Base-by-base conservation (phyloP, 1,284 basidiomycete species). In the Heterobasidion annosum region DNA sequence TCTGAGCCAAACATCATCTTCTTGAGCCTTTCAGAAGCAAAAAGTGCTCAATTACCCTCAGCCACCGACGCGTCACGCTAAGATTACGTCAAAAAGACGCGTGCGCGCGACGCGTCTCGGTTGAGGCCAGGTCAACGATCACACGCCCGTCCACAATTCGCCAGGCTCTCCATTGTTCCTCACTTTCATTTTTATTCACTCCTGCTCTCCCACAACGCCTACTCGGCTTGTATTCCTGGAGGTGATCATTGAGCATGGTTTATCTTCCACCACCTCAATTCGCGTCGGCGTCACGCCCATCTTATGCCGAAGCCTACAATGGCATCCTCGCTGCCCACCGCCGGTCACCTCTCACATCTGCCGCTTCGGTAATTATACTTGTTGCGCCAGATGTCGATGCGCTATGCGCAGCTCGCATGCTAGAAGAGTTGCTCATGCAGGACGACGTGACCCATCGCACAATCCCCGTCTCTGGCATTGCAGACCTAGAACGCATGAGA, bases 401-500 rank as follows among this genome's bases (percentile, higher is more conserved):
- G 13, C 72, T 97, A 6, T 95, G 91, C 69, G 93, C 93, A 5
- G 83, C 90, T 4, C 80, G 87, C 49, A 94, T 98, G 78, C 79
- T 99, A 48, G 85, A 87, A n/a, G 85, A 86, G 40, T 74, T 99
- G 18, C 84, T 99, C 70, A 88, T 85, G 60, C 91, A 96, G 61
- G 97, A 99, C 74, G 93, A 97, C 63, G 83, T 99, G 19, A 87
- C 90, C 65, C 89, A 97, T 69, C 82, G 91, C 46, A 82, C 94
- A 58, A 85, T 94, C 19, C 96, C 96, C n/a, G 86, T 98, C 1
- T 88, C 92, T 33, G 93, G 94, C 1, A 88, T 92, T 60, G 76
- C 80, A 18, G 87, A 88, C 59, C 71, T 97, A 8, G 81, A 88
- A 58, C 67, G 68, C 8, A 76, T 87, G 62, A 76, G 79, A 53